Evolutionary conservation across 352 stramenopile species (phyloP).

Genomic region (Elongisporangium undulatum): DNA sequence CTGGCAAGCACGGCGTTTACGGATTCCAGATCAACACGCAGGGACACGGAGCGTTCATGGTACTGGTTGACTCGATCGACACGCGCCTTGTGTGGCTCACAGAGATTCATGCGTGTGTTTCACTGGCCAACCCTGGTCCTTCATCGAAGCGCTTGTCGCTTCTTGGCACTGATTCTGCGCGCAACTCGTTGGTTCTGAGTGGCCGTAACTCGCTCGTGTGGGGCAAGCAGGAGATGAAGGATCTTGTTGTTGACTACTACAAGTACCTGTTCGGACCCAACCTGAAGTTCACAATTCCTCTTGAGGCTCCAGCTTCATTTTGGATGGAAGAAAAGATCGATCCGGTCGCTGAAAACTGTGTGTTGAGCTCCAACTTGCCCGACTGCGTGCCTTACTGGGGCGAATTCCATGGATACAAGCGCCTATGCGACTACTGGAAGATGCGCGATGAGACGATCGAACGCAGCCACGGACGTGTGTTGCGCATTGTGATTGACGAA

Average conservation of each 20-base stretch:
- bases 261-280: constrained; percentile 71
- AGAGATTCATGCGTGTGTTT: constrained; percentile 71
- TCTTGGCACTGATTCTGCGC: constrained; percentile 30
- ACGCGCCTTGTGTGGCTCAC: constrained; percentile 78
- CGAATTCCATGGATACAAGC: constrained; percentile 87
- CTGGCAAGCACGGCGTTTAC: constrained; percentile 67
- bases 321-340: constrained; percentile 87
- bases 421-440: constrained; percentile 86
- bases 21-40: constrained; percentile 88
- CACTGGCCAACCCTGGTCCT: constrained; percentile 31
- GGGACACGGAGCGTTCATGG: constrained; percentile 79
- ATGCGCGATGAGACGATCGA: constrained; percentile 84
- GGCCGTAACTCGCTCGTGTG: constrained; percentile 28
- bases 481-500: constrained; percentile 81
- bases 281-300: constrained; percentile 74
- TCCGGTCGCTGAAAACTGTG: constrained; percentile 55
- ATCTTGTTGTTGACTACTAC: constrained; percentile 75
- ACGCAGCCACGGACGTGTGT: constrained; percentile 71
- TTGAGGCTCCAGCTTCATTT: constrained; percentile 71
- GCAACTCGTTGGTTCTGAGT: constrained; percentile 11
- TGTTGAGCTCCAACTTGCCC: constrained; percentile 83
- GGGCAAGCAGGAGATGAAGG: constrained; percentile 73
- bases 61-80: constrained; percentile 83
- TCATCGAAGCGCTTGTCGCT: constrained; percentile 57
- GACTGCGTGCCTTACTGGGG: constrained; percentile 86